A percentile compares a stretch with the other conserved stretches of the same genome.
phyloP scores from a whole-genome alignment of 2,329 filamentous ascomycete species.

The Elsinoe arachidis region DNA sequence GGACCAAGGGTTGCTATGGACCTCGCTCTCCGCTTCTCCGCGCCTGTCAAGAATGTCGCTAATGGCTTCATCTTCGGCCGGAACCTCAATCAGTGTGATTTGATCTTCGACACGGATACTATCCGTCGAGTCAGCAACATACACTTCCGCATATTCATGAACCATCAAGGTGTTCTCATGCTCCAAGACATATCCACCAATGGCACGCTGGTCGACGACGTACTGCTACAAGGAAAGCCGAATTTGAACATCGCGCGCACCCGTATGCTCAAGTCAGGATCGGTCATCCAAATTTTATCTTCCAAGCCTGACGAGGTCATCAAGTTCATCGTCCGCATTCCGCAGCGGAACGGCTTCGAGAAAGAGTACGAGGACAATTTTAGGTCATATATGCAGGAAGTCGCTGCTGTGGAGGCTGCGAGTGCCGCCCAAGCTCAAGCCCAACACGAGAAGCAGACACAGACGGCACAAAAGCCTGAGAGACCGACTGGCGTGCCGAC shows the following conservation, averaged over 20 bases:
- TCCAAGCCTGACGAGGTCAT: conserved; percentile 52
- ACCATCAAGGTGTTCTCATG: conserved; percentile 79
- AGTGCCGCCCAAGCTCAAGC: conserved; percentile 9
- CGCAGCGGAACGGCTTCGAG: conserved; percentile 58
- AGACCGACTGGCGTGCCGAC: neutral
- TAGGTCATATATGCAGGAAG: conserved; percentile 50
- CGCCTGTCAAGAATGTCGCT: conserved; percentile 56
- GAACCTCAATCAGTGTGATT: conserved; percentile 62
- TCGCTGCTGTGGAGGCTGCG: conserved; percentile 19
- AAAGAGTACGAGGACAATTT: conserved; percentile 62
- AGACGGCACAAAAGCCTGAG: neutral
- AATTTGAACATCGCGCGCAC: conserved; percentile 34
- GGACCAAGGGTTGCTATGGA: conserved; percentile 36
- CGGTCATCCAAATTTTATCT: conserved; percentile 60
- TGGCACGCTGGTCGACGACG: conserved; percentile 75
- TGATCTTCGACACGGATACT: conserved; percentile 57
- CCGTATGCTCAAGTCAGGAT: conserved; percentile 62
- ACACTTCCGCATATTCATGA: conserved; percentile 93
- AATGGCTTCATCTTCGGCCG: conserved; percentile 83
- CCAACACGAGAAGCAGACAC: neutral
- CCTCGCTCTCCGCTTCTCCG: conserved; percentile 73
- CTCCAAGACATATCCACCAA: conserved; percentile 93
- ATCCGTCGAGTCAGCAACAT: conserved; percentile 75
- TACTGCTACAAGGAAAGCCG: conserved; percentile 51
- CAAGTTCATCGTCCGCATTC: conserved; percentile 78